Evolutionary conservation across 2,329 filamentous ascomycete genomes (phyloP), one percentile per base, ranked within the genome.

Genomic region (Verticillium zaregamsianum): DNA sequence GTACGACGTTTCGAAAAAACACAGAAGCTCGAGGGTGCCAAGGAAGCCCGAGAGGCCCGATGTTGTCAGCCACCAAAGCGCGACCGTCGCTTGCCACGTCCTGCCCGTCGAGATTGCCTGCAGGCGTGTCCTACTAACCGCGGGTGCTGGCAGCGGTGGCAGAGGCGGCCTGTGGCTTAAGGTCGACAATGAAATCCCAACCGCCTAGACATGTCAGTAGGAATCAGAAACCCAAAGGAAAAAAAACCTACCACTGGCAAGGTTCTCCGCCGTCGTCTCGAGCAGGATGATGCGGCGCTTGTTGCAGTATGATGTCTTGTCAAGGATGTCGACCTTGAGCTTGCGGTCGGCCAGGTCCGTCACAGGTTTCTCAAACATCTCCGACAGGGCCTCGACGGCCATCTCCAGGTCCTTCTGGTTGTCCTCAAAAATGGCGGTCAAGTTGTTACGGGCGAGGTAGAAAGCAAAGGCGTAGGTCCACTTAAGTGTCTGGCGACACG

Each of bases 381-480:
- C 93, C n/a, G 92, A 97, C 66, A 99, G 79, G 62, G 91, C 93
- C 79, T 99, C 95, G 1, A 98, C 95, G 0, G 95, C 94, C 87
- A 99, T 90, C 76, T 99, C 95, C 28, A 99, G 79, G 73, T 99
- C 95, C 76, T 97, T 97, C 72, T 99, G 95, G 74, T 99, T 99
- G 74, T 98, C 93, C 75, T 99, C 95, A 64, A 99, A 99, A 60
- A 99, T 98, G 72, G 94, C 92, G 0, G 95, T 98, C 61, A 95
- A 80, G 72, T 99, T 98, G 82, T 97, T 98, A 61, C 92, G 88
- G 3, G 90, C 90, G n/a, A 99, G 86, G 72, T 99, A 99, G 74
- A 95, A 99, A 1, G 95, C 95, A 77, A 99, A 99, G 0, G 95
- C 95, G 71, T 99, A 99, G 0, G 95, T 99, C 95, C 95, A 99